Evolutionary conservation across 106 monocot species (phyloP).

Genomic region (Dendrobium huoshanense): DNA sequence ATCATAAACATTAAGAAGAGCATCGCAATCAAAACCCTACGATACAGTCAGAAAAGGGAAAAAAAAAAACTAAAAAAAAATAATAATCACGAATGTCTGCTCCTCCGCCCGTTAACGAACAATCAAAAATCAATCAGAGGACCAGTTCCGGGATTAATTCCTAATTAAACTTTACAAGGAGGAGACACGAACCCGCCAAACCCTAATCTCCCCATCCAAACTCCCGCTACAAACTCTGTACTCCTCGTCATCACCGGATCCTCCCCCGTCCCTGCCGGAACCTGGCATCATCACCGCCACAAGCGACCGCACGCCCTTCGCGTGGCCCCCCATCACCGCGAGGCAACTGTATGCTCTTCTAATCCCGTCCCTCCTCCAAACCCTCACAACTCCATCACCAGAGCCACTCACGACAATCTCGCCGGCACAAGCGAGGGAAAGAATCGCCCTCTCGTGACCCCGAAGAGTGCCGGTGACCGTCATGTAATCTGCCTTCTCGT

Average conservation of each 20-base stretch:
- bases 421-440: slow-evolving; percentile 22
- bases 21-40: neutral
- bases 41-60: too few species aligned
- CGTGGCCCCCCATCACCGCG: slow-evolving; percentile 35
- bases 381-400: slow-evolving; percentile 39
- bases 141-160: neutral
- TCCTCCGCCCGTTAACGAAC: neutral
- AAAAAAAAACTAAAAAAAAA: too few species aligned
- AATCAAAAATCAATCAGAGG: neutral
- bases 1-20: neutral
- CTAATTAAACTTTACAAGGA: neutral
- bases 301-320: slow-evolving; percentile 32
- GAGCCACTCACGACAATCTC: slow-evolving; percentile 27
- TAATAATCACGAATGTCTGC: neutral
- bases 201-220: slow-evolving; percentile 45
- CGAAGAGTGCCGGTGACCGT: slow-evolving; percentile 14
- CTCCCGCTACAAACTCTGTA: slow-evolving; percentile 51
- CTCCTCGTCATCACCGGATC: neutral
- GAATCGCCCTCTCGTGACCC: slow-evolving; percentile 41
- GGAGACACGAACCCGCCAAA: slow-evolving; percentile 36
- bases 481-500: slow-evolving; percentile 29
- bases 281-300: slow-evolving; percentile 6
- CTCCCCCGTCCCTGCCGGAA: neutral
- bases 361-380: slow-evolving; percentile 23
- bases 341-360: slow-evolving; percentile 26